Base-by-base conservation (phyloP, 1,284 basidiomycete species). In the Vanrija sp. region DNA sequence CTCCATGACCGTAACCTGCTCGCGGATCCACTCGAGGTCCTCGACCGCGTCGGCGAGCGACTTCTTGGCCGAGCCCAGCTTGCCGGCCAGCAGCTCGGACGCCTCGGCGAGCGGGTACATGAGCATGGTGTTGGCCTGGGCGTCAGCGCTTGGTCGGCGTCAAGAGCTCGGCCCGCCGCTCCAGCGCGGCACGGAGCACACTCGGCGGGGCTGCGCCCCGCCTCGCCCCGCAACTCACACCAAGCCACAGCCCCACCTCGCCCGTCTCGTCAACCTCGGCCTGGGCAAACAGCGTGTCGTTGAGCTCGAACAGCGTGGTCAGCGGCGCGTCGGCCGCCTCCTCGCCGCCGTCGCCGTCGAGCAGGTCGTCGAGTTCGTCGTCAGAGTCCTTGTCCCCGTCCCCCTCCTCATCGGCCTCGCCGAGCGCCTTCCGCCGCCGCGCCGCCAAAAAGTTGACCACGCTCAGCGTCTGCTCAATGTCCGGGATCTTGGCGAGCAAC, bases 1-100 rank as follows among this genome's bases (percentile, higher is more conserved):
- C 72, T 98, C 94, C 88, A 97, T 97, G 15, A 96, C 84, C 4
- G 95, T 98, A 49, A 95, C 83, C 75, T 98, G 95, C 71, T 98
- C 95, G 51, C 93, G 81, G 57, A 98, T 77, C 72, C 92, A 98
- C 68, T 93, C 93, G 25, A 97, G 80, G 72, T 98, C 96, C 67
- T 93, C 89, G 48, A 87, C 80, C 0, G 87, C 85, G 65, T 85
- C 84, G 27, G 78, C 69, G 41, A 95, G 78, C 56, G 80, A 85
- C 35, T 78, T 78, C 68, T 89, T 82, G 0, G 95, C 93, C 0
- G 82, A 79, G 1, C 78, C 71, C n/a, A 95, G 83, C 76, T 98
- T 98, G 25, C 82, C 82, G 47, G 80, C 74, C 0, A 98, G 79
- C 16, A 98, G 82, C 6, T 82, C 76, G 58, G 88, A 82, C 0